These are phyloP conservation scores for Yamadazyma blattariae DNA, from an alignment of 1,139 yeast genomes.

Conservation along the genomic window DNA sequence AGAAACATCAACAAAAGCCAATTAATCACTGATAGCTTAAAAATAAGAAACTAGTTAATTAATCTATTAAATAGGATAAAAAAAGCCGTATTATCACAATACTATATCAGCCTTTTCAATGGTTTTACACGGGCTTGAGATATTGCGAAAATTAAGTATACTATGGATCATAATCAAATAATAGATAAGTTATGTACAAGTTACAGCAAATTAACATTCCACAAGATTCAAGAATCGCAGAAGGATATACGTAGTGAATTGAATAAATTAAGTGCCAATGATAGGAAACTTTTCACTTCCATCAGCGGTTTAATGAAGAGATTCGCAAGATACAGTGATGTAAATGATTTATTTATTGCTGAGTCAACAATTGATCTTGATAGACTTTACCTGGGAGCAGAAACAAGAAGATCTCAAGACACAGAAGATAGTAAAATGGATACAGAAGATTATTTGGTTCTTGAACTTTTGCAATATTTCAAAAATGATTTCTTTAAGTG, in stretches of 20 bases:
- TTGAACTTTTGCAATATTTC: conserved; percentile 70
- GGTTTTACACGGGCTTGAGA: too few species aligned
- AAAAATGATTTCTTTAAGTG: conserved; percentile 78
- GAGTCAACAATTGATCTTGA: conserved; percentile 38
- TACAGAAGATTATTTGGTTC: conserved; percentile 69
- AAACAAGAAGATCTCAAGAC: conserved; percentile 14
- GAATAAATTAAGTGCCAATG: conserved; percentile 4
- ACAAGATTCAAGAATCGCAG: conserved; percentile 1
- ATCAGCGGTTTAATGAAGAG: background rate
- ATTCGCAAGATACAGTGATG: conserved; percentile 6
- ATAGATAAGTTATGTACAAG: background rate
- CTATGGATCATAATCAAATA: too few species aligned
- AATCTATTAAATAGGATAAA: too few species aligned
- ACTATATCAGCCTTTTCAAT: too few species aligned
- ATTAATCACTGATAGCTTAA: too few species aligned
- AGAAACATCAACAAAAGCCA: too few species aligned
- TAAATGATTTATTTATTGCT: conserved; percentile 18
- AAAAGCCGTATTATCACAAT: too few species aligned
- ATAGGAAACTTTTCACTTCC: conserved; percentile 10
- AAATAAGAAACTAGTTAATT: too few species aligned
- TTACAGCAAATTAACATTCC: conserved; percentile 4
- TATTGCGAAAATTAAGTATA: too few species aligned
- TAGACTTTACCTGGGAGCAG: conserved; percentile 35
- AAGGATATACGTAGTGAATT: background rate
- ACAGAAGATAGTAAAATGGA: conserved; percentile 2